Evolutionary conservation across 164 flowering plant species (phyloP).

Genomic region (Protea cynaroides): DNA sequence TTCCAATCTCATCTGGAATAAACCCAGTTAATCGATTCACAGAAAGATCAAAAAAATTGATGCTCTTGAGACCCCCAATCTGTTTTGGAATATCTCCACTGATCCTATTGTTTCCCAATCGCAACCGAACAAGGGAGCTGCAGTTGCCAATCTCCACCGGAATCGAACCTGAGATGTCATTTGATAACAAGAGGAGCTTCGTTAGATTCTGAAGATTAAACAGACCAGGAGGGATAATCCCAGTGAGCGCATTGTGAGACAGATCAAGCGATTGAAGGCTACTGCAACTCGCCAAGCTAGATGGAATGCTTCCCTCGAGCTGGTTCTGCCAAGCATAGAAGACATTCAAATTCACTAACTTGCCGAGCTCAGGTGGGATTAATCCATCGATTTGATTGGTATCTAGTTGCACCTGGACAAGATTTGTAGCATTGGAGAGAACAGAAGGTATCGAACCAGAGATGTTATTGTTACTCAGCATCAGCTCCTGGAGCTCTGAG

Average conservation of each 20-base stretch:
- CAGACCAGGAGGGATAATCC: slow-evolving; percentile 56
- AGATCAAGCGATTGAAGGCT: slow-evolving; percentile 57
- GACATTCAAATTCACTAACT: slow-evolving; percentile 31
- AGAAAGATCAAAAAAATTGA: slow-evolving; percentile 71
- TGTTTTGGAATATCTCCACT: slow-evolving; percentile 60
- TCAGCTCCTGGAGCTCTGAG: slow-evolving; percentile 49
- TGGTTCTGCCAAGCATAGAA: slow-evolving; percentile 74
- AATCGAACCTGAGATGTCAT: slow-evolving; percentile 70
- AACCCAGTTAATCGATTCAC: slow-evolving; percentile 52
- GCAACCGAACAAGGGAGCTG: slow-evolving; percentile 55
- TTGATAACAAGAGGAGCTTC: slow-evolving; percentile 67
- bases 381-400: slow-evolving; percentile 62
- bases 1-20: slow-evolving; percentile 67
- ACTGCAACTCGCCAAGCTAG: slow-evolving; percentile 35
- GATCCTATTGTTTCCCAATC: slow-evolving; percentile 61
- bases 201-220: slow-evolving; percentile 68
- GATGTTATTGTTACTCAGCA: slow-evolving; percentile 65
- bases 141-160: slow-evolving; percentile 67
- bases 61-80: slow-evolving; percentile 48
- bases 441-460: slow-evolving; percentile 61
- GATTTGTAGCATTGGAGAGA: slow-evolving; percentile 41
- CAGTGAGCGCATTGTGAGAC: slow-evolving; percentile 65
- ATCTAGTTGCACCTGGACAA: slow-evolving; percentile 55
- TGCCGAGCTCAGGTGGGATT: slow-evolving; percentile 59
- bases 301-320: slow-evolving; percentile 71